These are phyloP conservation scores for Pythium rhizo-oryzae DNA, from an alignment of 352 stramenopile genomes.

Conservation along the genomic window DNA sequence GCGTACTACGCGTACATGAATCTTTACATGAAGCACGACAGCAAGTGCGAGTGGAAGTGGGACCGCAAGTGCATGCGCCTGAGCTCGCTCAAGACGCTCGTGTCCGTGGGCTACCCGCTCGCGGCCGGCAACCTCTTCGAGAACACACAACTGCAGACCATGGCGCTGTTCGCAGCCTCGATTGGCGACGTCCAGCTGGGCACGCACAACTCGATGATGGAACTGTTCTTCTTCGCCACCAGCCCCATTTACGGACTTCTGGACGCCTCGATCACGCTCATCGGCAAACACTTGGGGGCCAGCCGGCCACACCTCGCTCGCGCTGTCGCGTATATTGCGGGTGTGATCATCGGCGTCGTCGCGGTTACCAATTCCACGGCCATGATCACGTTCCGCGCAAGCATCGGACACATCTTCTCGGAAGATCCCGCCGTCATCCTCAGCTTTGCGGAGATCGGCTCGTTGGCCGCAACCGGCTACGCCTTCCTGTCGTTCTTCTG, in stretches of 20 bases:
- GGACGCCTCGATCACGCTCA: conserved; percentile 57
- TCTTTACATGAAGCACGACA: conserved; percentile 47
- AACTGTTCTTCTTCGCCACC: conserved; percentile 84
- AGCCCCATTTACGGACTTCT: conserved; percentile 82
- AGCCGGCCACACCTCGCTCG: conserved; percentile 41
- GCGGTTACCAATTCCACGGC: conserved; percentile 41
- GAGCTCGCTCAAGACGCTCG: conserved; percentile 44
- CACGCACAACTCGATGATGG: conserved; percentile 85
- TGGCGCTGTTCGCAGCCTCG: conserved; percentile 70
- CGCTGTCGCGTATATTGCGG: conserved; percentile 54
- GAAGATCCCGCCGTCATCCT: conserved; percentile 56
- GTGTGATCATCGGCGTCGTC: conserved; percentile 42
- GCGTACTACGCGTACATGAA: conserved; percentile 76
- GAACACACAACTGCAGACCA: conserved; percentile 77
- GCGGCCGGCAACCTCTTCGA: conserved; percentile 71
- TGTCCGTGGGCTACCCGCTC: conserved; percentile 57
- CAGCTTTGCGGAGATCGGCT: conserved; percentile 58
- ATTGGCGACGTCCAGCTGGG: conserved; percentile 77
- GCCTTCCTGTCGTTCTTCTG: conserved; percentile 75
- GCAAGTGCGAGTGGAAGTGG: conserved; percentile 55
- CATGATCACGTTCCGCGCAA: conserved; percentile 42
- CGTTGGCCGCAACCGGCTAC: conserved; percentile 59
- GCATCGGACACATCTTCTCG: conserved; percentile 70
- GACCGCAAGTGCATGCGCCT: conserved; percentile 42
- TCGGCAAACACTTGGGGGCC: conserved; percentile 65